Evolutionary conservation across 2,329 filamentous ascomycete genomes (phyloP).

Genomic region (Didymella glomerata): DNA sequence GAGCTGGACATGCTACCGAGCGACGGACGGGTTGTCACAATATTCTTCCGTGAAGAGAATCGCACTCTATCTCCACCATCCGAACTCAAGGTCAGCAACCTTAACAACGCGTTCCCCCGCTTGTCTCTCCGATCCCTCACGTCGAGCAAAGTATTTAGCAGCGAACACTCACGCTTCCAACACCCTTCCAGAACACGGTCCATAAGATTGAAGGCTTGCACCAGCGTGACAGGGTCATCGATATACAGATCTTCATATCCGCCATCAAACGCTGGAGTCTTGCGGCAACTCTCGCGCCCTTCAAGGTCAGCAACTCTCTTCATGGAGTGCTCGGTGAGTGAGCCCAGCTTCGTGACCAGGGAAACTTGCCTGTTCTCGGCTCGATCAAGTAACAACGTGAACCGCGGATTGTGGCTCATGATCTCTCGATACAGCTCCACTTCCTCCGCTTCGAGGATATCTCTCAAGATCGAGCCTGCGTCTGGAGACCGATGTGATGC

Average conservation of each 20-base stretch:
- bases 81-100: background rate
- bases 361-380: constrained; percentile 13
- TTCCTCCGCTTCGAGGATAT: background rate
- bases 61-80: background rate
- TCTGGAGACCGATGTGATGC: background rate
- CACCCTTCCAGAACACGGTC: constrained; percentile 22
- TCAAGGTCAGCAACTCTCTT: constrained; percentile 25
- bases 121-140: background rate
- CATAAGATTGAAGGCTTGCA: constrained; percentile 18
- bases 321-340: constrained; percentile 15
- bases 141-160: background rate
- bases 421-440: constrained; percentile 13
- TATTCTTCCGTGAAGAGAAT: background rate
- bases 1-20: background rate
- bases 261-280: background rate
- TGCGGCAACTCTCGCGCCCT: background rate
- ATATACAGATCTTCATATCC: background rate
- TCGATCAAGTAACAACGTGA: background rate
- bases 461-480: background rate
- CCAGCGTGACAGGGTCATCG: background rate
- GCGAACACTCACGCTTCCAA: constrained; percentile 27
- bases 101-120: background rate
- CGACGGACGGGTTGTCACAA: background rate
- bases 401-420: background rate
- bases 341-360: constrained; percentile 29